Evolutionary conservation across 177 flowering plant genomes (phyloP), one percentile per base, ranked within the genome.

Genomic region (Telopea speciosissima): DNA sequence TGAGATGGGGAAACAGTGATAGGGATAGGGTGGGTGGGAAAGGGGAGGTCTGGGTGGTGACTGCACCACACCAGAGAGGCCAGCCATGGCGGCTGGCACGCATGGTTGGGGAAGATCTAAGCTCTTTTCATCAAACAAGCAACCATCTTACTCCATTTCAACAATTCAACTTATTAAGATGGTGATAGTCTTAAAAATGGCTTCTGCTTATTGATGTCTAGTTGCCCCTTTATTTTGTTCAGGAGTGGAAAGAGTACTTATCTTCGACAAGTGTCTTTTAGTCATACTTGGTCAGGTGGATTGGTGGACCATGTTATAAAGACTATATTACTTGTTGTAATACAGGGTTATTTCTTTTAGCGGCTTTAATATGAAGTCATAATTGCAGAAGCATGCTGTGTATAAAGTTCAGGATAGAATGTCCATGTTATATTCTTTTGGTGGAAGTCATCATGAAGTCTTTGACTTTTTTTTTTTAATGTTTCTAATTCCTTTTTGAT

Each of bases 181-280:
- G 40, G 58, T 64, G n/a, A 26, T 54, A 64, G 45, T 45, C 63
- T 36, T 33, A 25, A 73, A 66, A 42, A 26, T 68, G 10, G 25
- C 11, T 60, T 72, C 36, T 74, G 44, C 74, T 67, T 22, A 64
- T 63, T 76, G 68, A 70, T 25, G 31, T 40, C 28, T 22, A 40
- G 13, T 67, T 66, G 40, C 22, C 16, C 54, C 54, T 33, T 64
- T 77, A 36, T 77, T 70, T 70, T 28, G n/a, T 68, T 62, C 83
- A 96, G 99, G 99, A 93, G 99, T 84, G 99, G 99, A 49, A 96
- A 96, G 81, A 96, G 99, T 80, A 93, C 99, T 40, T 96, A 93
- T 81, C 97, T 96, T 71, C 99, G 90, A 76, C 99, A 96, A 89
- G 88, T 93, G 99, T 78, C 91, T 96, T 65, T 67, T 88, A 31